Conservation (phyloP, 306 rosid genomes). For the Sechiopsis laciniata region DNA sequence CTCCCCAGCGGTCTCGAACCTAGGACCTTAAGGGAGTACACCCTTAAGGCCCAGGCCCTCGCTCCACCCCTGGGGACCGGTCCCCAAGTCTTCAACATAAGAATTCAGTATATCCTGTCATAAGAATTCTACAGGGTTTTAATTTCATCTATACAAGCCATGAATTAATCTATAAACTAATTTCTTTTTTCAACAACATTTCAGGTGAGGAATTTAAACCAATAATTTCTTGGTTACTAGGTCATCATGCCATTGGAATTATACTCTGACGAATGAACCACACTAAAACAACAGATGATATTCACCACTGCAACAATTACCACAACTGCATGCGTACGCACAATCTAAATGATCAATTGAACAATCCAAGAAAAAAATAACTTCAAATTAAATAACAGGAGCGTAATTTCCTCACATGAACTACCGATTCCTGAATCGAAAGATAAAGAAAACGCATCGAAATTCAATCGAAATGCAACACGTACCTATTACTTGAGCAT, state of each 20-base stretch:
- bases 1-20: too few relatives aligned
- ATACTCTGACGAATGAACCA: too few relatives aligned
- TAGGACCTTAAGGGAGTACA: too few relatives aligned
- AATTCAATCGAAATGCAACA: neutral
- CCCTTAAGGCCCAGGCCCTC: too few relatives aligned
- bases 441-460: neutral
- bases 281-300: neutral
- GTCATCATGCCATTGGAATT: too few relatives aligned
- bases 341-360: too few relatives aligned
- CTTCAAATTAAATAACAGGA: neutral
- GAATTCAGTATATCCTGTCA: neutral
- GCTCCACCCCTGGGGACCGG: too few relatives aligned
- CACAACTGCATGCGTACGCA: neutral
- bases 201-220: too few relatives aligned
- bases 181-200: neutral
- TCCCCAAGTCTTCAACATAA: neutral
- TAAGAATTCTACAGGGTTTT: neutral
- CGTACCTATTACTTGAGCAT: slow-evolving; percentile 10
- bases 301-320: neutral
- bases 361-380: neutral
- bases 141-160: neutral
- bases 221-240: too few relatives aligned
- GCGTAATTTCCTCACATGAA: neutral
- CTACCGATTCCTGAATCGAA: neutral
- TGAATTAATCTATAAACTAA: neutral